phyloP scores from a whole-genome alignment of 176 grass and related monocot genomes.

The Carex parvula region DNA sequence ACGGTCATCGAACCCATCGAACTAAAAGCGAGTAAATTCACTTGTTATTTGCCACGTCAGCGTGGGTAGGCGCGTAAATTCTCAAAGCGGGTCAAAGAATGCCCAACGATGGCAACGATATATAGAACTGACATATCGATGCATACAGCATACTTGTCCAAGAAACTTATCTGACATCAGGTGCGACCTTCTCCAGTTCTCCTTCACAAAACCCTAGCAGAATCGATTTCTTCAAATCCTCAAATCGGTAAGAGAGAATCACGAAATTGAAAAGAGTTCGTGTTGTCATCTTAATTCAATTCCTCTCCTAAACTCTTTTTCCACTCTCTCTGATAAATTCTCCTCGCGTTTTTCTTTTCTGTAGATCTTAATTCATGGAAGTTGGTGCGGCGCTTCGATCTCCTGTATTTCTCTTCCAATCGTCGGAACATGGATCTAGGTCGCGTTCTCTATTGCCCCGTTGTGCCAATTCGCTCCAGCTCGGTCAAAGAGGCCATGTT shows the following conservation, averaged over 20 bases:
- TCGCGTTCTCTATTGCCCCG: constrained; percentile 15
- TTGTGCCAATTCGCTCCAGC: constrained; percentile 28
- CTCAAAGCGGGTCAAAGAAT: not conserved
- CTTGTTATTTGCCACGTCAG: not conserved
- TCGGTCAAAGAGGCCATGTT: constrained; percentile 31
- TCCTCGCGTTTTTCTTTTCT: not conserved
- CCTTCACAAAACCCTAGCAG: constrained; percentile 7
- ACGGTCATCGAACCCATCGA: too few relatives aligned
- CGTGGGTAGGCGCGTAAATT: not conserved
- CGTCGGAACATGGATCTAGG: constrained; percentile 20
- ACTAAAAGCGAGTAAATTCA: too few relatives aligned
- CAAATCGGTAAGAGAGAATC: constrained; percentile 1
- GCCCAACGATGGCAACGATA: not conserved
- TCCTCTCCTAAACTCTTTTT: not conserved
- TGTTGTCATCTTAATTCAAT: not conserved
- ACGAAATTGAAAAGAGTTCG: not conserved
- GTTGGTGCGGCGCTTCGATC: constrained; percentile 50
- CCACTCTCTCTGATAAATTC: not conserved
- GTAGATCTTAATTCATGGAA: constrained; percentile 38
- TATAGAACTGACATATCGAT: not conserved
- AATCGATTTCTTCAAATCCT: not conserved
- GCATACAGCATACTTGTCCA: not conserved
- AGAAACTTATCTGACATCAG: constrained; percentile 2
- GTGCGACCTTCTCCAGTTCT: not conserved
- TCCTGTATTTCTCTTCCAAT: constrained; percentile 38